A percentile compares a stretch with the other conserved stretches of the same genome.
Evolutionary conservation across 257 asterid species (phyloP).

Genomic region (Petunia secreta): DNA sequence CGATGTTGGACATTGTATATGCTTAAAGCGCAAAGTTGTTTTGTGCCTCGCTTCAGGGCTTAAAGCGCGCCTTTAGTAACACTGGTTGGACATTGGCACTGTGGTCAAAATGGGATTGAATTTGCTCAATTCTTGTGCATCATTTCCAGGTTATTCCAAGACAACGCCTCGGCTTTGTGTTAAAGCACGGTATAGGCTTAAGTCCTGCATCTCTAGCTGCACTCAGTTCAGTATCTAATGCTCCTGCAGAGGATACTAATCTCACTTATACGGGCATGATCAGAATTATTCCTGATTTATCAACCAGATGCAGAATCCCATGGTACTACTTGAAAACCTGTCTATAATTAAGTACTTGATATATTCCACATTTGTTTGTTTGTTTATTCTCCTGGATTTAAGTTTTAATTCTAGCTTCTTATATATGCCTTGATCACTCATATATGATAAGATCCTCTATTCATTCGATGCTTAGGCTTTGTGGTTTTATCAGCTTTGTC

Average conservation of each 20-base stretch:
- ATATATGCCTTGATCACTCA: neutral
- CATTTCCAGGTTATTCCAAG: constrained; percentile 67
- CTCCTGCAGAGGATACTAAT: constrained; percentile 75
- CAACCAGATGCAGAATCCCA: constrained; percentile 67
- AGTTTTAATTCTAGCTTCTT: constrained; percentile 2
- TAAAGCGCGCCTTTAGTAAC: too few relatives aligned
- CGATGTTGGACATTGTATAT: too few relatives aligned
- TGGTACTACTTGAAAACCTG: constrained; percentile 50
- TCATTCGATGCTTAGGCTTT: neutral
- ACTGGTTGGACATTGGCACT: neutral
- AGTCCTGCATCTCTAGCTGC: constrained; percentile 65
- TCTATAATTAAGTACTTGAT: constrained; percentile 10
- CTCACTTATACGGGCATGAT: constrained; percentile 80
- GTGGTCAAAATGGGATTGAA: neutral
- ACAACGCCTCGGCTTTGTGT: constrained; percentile 65
- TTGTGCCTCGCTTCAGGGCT: too few relatives aligned
- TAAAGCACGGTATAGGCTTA: constrained; percentile 76
- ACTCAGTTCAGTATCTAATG: constrained; percentile 68
- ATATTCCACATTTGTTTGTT: neutral
- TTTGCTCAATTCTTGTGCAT: neutral
- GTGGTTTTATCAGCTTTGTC: neutral
- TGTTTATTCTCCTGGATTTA: constrained; percentile 7
- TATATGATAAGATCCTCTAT: neutral
- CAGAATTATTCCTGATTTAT: constrained; percentile 78
- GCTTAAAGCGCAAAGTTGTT: too few relatives aligned